Conservation (phyloP, 768 basidiomycete genomes). For the Vararia minispora region DNA sequence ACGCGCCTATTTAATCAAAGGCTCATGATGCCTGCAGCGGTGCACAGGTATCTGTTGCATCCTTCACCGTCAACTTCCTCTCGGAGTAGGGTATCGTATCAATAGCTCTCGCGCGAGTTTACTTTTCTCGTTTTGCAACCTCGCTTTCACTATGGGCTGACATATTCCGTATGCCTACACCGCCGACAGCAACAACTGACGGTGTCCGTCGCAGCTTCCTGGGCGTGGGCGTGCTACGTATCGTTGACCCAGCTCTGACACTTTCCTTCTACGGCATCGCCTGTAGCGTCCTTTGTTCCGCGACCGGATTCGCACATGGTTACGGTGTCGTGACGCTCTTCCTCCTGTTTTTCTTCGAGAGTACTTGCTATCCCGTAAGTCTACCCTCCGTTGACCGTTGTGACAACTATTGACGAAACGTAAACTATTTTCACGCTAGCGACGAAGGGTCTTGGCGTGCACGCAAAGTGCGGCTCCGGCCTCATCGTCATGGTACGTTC, state of each 20-base stretch:
- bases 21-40: too few species aligned
- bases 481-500: slow-evolving; percentile 45
- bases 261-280: slow-evolving; percentile 40
- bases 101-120: slow-evolving; percentile 39
- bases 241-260: slow-evolving; percentile 52
- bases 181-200: not conserved
- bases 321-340: slow-evolving; percentile 53
- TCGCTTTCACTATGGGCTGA: slow-evolving; percentile 55
- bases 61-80: slow-evolving; percentile 58
- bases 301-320: too few species aligned
- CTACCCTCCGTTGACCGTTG: too few species aligned
- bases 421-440: slow-evolving; percentile 57
- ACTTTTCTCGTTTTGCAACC: slow-evolving; percentile 58
- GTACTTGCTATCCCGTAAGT: slow-evolving; percentile 54
- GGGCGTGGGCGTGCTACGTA: slow-evolving; percentile 46
- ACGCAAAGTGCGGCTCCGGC: slow-evolving; percentile 49
- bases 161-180: slow-evolving; percentile 16
- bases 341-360: slow-evolving; percentile 61
- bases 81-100: slow-evolving; percentile 44
- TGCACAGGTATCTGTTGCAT: slow-evolving; percentile 52
- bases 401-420: not conserved
- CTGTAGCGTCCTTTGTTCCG: slow-evolving; percentile 40
- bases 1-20: too few species aligned
- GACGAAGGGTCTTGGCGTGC: slow-evolving; percentile 48
- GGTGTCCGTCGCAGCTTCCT: slow-evolving; percentile 49